Evolutionary conservation across 2,329 filamentous ascomycete genomes (phyloP).

Genomic region (Plenodomus tracheiphilus): DNA sequence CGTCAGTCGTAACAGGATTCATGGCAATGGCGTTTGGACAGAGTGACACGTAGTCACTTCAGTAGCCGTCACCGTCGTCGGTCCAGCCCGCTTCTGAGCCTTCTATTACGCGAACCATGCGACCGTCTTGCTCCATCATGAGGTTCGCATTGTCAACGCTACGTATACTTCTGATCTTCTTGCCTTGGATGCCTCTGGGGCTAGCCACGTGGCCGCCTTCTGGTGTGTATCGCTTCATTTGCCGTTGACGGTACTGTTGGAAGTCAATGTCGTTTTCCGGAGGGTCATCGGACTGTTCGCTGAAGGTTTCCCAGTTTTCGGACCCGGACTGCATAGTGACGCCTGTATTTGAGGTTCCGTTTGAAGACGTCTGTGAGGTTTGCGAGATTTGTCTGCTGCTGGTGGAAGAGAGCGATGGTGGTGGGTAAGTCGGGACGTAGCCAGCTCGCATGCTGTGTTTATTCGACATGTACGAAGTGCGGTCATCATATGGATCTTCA

Average conservation of each 20-base stretch:
- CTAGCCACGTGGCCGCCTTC: slow-evolving; percentile 41
- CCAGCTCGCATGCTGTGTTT: slow-evolving; percentile 33
- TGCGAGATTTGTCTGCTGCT: slow-evolving; percentile 66
- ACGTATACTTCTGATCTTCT: slow-evolving; percentile 49
- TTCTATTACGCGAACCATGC: slow-evolving; percentile 50
- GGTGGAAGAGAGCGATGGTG: slow-evolving; percentile 30
- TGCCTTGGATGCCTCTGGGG: slow-evolving; percentile 39
- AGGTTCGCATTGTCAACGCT: slow-evolving; percentile 49
- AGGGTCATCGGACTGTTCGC: slow-evolving; percentile 75
- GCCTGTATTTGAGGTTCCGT: slow-evolving; percentile 42
- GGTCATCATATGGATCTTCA: slow-evolving; percentile 82
- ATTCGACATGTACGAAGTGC: slow-evolving; percentile 37
- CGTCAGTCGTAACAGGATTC: slow-evolving; percentile 4
- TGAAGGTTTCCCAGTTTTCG: slow-evolving; percentile 98
- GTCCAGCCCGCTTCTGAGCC: slow-evolving; percentile 60
- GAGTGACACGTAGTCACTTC: slow-evolving; percentile 11
- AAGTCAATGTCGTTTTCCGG: slow-evolving; percentile 69
- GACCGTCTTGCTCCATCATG: slow-evolving; percentile 48
- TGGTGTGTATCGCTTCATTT: slow-evolving; percentile 63
- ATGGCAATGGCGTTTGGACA: background rate
- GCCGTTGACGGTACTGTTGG: slow-evolving; percentile 75
- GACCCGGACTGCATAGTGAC: slow-evolving; percentile 76
- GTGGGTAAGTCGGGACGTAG: slow-evolving; percentile 30
- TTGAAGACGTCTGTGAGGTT: slow-evolving; percentile 67
- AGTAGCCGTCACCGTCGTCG: slow-evolving; percentile 50